These are phyloP conservation scores for Gaertneriomyces semiglobifer DNA, from an alignment of 192 early-diverging fungal species.

Conservation along the genomic window DNA sequence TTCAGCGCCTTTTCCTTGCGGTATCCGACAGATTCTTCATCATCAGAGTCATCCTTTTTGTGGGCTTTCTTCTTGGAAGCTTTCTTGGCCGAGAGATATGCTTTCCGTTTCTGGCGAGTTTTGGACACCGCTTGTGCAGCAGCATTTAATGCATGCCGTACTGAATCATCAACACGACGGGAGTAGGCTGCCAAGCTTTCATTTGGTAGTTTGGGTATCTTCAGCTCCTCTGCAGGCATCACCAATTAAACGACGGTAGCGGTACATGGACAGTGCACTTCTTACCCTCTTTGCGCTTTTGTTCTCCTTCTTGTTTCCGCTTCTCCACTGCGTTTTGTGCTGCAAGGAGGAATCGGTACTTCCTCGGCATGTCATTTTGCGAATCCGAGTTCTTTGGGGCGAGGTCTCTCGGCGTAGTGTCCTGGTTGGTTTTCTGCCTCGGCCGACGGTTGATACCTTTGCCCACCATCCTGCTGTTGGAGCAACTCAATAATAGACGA, in stretches of 20 bases:
- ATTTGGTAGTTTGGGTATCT: not conserved
- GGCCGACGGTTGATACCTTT: too few species aligned
- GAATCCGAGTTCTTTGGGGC: slow-evolving; percentile 3
- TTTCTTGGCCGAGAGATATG: slow-evolving; percentile 17
- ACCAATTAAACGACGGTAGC: too few species aligned
- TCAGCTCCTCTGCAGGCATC: too few species aligned
- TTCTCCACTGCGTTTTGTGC: slow-evolving; percentile 9
- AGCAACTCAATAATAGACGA: too few species aligned
- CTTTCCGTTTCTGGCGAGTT: slow-evolving; percentile 24
- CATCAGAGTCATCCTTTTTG: slow-evolving; percentile 13
- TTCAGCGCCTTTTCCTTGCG: not conserved
- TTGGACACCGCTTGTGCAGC: slow-evolving; percentile 21
- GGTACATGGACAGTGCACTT: too few species aligned
- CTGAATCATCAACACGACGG: slow-evolving; percentile 22
- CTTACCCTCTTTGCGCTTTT: not conserved
- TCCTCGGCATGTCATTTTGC: slow-evolving; percentile 24
- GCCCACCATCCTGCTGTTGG: too few species aligned
- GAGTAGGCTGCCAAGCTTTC: slow-evolving; percentile 18
- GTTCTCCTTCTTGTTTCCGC: not conserved
- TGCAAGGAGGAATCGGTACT: slow-evolving; percentile 19
- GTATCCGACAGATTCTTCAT: slow-evolving; percentile 4
- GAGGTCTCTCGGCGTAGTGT: slow-evolving; percentile 8
- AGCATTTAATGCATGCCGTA: slow-evolving; percentile 18
- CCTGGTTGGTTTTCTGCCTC: not conserved
- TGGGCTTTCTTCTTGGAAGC: not conserved